Evolutionary conservation across 257 asterid genomes (phyloP).

Genomic region (Lantana camara): DNA sequence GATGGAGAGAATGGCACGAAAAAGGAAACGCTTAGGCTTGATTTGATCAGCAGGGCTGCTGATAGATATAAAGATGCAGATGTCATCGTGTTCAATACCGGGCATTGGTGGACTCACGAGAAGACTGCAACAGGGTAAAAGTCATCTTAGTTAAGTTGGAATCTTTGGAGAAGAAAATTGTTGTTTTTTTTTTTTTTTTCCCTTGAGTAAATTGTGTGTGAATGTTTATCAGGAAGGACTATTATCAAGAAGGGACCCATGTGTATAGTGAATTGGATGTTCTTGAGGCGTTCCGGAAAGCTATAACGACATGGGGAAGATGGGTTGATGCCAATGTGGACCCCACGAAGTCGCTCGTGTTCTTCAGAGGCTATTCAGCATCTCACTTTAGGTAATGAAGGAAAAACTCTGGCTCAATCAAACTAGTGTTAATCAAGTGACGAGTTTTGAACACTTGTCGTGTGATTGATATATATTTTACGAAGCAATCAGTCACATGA

Average conservation of each 20-base stretch:
- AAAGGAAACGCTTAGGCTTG: conserved; percentile 79
- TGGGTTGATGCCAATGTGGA: conserved; percentile 66
- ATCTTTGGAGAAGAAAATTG: too few relatives aligned
- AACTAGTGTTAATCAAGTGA: too few relatives aligned
- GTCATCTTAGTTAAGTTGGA: background rate
- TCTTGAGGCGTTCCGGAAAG: conserved; percentile 64
- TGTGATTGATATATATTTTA: too few relatives aligned
- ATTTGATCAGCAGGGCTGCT: conserved; percentile 51
- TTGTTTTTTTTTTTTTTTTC: background rate
- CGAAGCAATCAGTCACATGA: too few relatives aligned
- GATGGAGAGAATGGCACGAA: conserved; percentile 44
- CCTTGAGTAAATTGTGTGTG: background rate
- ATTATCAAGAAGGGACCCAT: conserved; percentile 81
- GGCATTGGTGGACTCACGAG: conserved; percentile 93
- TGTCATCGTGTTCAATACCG: conserved; percentile 69
- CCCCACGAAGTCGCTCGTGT: conserved; percentile 52
- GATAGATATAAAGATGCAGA: conserved; percentile 59
- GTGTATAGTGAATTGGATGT: conserved; percentile 51
- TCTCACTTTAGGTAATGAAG: conserved; percentile 61
- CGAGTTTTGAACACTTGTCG: too few relatives aligned
- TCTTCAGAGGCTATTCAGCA: conserved; percentile 74
- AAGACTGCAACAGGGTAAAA: conserved; percentile 73
- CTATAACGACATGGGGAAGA: conserved; percentile 75
- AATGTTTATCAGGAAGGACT: conserved; percentile 53
- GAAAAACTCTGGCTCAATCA: background rate